Conservation (phyloP, 2,329 filamentous ascomycete species). For the Pseudocercospora musae region DNA sequence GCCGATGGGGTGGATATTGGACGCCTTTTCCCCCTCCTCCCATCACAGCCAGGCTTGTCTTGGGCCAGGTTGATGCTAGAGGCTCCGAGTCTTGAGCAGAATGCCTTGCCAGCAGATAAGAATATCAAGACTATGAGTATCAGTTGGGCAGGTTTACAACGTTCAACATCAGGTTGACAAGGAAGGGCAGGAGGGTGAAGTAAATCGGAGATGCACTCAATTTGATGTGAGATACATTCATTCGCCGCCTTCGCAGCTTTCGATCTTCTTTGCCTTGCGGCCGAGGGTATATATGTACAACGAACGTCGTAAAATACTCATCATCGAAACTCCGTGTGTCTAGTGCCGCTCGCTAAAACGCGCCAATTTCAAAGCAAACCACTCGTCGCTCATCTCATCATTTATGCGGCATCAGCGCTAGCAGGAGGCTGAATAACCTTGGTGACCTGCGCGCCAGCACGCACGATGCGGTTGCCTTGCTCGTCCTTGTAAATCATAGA, state of each 20-base stretch:
- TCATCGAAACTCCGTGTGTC: slow-evolving; percentile 6
- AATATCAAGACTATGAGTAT: too few relatives aligned
- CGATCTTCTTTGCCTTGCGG: neutral
- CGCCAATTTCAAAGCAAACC: slow-evolving; percentile 13
- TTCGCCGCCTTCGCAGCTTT: neutral
- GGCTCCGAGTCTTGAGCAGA: too few relatives aligned
- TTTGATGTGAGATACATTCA: neutral
- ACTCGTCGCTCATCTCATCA: slow-evolving; percentile 11
- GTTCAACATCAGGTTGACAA: too few relatives aligned
- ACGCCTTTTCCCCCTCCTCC: too few relatives aligned
- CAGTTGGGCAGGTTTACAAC: too few relatives aligned
- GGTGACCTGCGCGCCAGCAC: slow-evolving; percentile 81
- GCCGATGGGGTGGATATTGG: too few relatives aligned
- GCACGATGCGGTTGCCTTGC: slow-evolving; percentile 75
- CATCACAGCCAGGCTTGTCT: too few relatives aligned
- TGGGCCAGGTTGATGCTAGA: too few relatives aligned
- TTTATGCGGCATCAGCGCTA: slow-evolving; percentile 77
- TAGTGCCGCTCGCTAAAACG: slow-evolving; percentile 20
- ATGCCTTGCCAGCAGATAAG: too few relatives aligned
- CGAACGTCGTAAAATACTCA: slow-evolving; percentile 4
- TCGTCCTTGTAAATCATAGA: slow-evolving; percentile 76
- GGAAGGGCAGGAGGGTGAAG: too few relatives aligned
- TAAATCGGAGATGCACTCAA: neutral
- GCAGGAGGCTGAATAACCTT: slow-evolving; percentile 75
- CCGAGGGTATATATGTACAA: neutral